phyloP scores from a whole-genome alignment of 148 eudicot species.

The Simmondsia chinensis region DNA sequence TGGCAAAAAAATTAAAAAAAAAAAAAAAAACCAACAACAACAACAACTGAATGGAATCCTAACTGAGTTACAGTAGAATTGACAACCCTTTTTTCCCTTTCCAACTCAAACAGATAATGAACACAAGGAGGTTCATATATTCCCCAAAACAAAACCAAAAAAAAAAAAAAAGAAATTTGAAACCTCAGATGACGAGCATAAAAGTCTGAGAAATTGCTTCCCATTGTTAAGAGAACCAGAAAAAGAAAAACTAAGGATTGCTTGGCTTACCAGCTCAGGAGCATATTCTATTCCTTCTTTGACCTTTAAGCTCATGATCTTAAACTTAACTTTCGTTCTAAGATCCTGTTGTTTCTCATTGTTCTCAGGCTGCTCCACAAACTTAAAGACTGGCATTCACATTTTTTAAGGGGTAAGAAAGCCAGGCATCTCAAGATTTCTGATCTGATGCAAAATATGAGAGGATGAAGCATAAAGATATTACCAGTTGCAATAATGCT shows the following conservation, averaged over 20 bases:
- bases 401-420: conserved; percentile 2
- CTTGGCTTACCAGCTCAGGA: conserved; percentile 69
- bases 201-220: neutral
- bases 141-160: too few relatives aligned
- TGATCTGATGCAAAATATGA: neutral
- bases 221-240: too few relatives aligned
- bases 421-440: neutral
- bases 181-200: neutral
- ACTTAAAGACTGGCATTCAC: conserved; percentile 66
- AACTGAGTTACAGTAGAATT: too few relatives aligned
- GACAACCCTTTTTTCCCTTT: too few relatives aligned
- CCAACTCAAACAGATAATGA: too few relatives aligned
- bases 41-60: too few relatives aligned
- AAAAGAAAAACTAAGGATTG: neutral
- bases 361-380: conserved; percentile 94
- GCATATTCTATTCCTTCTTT: conserved; percentile 69
- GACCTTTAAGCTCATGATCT: conserved; percentile 94
- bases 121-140: too few relatives aligned
- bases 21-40: too few relatives aligned
- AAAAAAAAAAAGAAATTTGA: too few relatives aligned
- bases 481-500: conserved; percentile 61
- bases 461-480: neutral
- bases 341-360: conserved; percentile 66
- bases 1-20: too few relatives aligned
- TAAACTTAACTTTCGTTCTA: conserved; percentile 73